These are phyloP conservation scores for Solanum microdontum DNA, from an alignment of 257 asterid species.

Conservation along the genomic window DNA sequence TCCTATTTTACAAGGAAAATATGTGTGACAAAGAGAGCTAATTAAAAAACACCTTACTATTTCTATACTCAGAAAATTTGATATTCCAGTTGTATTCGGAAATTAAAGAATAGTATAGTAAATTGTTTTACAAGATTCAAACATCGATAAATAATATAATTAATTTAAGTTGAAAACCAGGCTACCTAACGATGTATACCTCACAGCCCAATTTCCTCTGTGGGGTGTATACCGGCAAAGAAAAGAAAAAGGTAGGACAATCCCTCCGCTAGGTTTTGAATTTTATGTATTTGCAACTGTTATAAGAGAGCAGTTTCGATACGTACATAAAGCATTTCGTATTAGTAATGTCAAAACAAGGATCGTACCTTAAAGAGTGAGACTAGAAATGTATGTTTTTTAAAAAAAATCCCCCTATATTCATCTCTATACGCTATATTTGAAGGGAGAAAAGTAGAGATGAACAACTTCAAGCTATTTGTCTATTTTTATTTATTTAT, in stretches of 20 bases:
- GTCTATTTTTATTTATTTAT: too few species aligned
- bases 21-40: background rate
- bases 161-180: background rate
- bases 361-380: too few species aligned
- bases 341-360: too few species aligned
- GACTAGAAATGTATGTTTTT: too few species aligned
- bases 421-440: too few species aligned
- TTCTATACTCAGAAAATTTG: background rate
- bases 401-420: background rate
- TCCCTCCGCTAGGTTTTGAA: background rate
- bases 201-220: too few species aligned
- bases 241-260: background rate
- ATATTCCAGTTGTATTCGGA: background rate
- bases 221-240: too few species aligned
- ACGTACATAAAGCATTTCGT: too few species aligned
- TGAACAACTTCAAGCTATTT: too few species aligned
- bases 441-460: background rate
- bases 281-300: background rate
- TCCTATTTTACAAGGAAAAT: background rate
- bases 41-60: background rate
- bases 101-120: background rate
- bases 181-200: background rate
- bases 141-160: background rate
- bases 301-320: too few species aligned
- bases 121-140: background rate